Conservation (phyloP, 495 filamentous ascomycete genomes). For the Parathielavia hyrcaniae region DNA sequence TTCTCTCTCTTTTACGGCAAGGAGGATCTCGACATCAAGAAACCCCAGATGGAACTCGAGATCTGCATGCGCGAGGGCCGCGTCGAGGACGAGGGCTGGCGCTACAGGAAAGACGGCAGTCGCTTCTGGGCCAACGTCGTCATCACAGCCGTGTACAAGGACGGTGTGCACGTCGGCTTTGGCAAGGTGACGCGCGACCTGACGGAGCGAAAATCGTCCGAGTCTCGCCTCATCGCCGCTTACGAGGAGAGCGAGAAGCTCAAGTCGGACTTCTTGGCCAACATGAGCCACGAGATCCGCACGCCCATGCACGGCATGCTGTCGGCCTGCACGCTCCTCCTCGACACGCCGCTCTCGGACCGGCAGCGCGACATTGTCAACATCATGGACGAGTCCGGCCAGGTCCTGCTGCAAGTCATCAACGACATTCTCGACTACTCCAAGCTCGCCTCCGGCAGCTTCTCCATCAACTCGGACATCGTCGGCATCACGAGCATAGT, state of each 20-base stretch:
- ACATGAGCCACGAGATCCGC: slow-evolving; percentile 50
- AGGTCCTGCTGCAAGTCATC: slow-evolving; percentile 45
- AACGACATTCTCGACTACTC: slow-evolving; percentile 51
- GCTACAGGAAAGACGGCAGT: slow-evolving; percentile 55
- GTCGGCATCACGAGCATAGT: slow-evolving; percentile 44
- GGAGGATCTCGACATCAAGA: slow-evolving; percentile 47
- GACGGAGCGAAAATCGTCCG: slow-evolving; percentile 55
- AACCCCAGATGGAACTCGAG: slow-evolving; percentile 51
- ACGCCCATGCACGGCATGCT: slow-evolving; percentile 52
- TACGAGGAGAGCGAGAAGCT: slow-evolving; percentile 60
- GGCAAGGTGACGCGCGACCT: slow-evolving; percentile 61
- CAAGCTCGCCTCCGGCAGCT: slow-evolving; percentile 43
- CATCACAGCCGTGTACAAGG: slow-evolving; percentile 55
- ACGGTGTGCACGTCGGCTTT: slow-evolving; percentile 55
- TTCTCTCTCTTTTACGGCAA: slow-evolving; percentile 58
- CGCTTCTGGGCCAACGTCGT: slow-evolving; percentile 64
- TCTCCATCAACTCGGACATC: slow-evolving; percentile 41
- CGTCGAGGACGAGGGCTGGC: slow-evolving; percentile 62
- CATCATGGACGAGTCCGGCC: slow-evolving; percentile 46
- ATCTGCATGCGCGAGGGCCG: slow-evolving; percentile 54
- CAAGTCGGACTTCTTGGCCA: slow-evolving; percentile 64
- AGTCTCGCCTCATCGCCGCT: slow-evolving; percentile 52
- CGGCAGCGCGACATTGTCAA: slow-evolving; percentile 42
- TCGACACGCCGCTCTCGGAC: slow-evolving; percentile 36
- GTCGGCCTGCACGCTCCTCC: slow-evolving; percentile 40